A percentile compares a stretch with the other conserved stretches of the same genome.
phyloP scores from a whole-genome alignment of 2,329 filamentous ascomycete genomes.

The Sporothrix schenckii region DNA sequence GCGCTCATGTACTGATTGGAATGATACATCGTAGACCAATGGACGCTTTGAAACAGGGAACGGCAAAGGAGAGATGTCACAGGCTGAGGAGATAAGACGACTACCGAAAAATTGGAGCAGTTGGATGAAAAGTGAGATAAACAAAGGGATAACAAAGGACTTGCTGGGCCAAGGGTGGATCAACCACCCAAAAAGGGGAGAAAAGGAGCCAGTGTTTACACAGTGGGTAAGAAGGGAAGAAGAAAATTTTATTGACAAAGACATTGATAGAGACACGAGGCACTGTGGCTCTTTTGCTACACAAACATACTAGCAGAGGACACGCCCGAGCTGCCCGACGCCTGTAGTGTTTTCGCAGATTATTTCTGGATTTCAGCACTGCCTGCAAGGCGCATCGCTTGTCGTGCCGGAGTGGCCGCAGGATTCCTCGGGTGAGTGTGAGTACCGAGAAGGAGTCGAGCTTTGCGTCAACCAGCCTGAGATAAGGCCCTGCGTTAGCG shows the following conservation, averaged over 20 bases:
- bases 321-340: slow-evolving; percentile 11
- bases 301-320: too few species aligned
- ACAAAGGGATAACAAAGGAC: slow-evolving; percentile 23
- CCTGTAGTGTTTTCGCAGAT: not conserved
- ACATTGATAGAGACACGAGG: too few species aligned
- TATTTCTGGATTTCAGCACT: not conserved
- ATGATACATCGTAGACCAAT: slow-evolving; percentile 21
- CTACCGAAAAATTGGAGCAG: slow-evolving; percentile 5
- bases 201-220: not conserved
- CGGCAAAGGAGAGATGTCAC: not conserved
- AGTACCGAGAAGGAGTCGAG: not conserved
- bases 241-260: not conserved
- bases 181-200: not conserved
- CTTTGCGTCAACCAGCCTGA: not conserved
- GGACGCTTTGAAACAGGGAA: not conserved
- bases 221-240: not conserved
- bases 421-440: not conserved
- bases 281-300: not conserved
- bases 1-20: not conserved
- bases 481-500: slow-evolving; percentile 25
- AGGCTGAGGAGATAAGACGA: not conserved
- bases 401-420: slow-evolving; percentile 21
- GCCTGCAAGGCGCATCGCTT: not conserved
- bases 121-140: not conserved
- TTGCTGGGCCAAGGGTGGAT: too few species aligned